Evolutionary conservation across 2,329 filamentous ascomycete genomes (phyloP).

Genomic region (Hymenotorrendiella dingleyae): DNA sequence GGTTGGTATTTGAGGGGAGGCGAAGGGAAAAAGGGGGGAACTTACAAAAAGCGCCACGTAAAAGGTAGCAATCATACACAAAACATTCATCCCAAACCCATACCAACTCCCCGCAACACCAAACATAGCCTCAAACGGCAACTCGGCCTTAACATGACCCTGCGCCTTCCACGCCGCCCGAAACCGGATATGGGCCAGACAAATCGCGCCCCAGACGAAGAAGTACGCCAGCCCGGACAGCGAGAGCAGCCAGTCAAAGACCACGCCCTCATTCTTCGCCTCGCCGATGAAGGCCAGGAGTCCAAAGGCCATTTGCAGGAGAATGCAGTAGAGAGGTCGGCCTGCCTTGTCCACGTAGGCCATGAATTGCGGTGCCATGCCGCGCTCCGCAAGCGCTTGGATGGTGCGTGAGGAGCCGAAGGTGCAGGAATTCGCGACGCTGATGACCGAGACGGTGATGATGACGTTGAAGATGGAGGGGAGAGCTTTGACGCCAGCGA

Average conservation of each 20-base stretch:
- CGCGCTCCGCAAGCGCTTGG: conserved; percentile 39
- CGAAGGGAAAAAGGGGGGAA: no score
- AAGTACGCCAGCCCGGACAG: conserved; percentile 66
- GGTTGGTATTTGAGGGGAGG: neutral
- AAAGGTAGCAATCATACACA: conserved; percentile 56
- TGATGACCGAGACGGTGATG: conserved; percentile 45
- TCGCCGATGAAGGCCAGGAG: conserved; percentile 52
- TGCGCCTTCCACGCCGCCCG: conserved; percentile 53
- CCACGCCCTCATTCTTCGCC: conserved; percentile 35
- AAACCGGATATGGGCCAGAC: conserved; percentile 59
- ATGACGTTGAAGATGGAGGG: conserved; percentile 50
- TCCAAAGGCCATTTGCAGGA: conserved; percentile 48
- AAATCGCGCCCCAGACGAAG: conserved; percentile 67
- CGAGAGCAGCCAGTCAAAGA: conserved; percentile 61
- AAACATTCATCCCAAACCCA: conserved; percentile 58
- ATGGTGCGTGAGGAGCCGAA: conserved; percentile 47
- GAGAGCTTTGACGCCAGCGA: conserved; percentile 44
- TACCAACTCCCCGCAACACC: conserved; percentile 64
- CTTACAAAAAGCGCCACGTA: conserved; percentile 35
- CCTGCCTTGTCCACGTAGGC: conserved; percentile 56
- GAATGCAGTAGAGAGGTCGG: conserved; percentile 50
- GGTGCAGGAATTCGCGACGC: conserved; percentile 45
- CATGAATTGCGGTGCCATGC: conserved; percentile 42
- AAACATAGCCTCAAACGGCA: conserved; percentile 35
- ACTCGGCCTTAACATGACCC: conserved; percentile 43